Evolutionary conservation across 129 eudicot species (phyloP).

Genomic region (Mikania micrantha): DNA sequence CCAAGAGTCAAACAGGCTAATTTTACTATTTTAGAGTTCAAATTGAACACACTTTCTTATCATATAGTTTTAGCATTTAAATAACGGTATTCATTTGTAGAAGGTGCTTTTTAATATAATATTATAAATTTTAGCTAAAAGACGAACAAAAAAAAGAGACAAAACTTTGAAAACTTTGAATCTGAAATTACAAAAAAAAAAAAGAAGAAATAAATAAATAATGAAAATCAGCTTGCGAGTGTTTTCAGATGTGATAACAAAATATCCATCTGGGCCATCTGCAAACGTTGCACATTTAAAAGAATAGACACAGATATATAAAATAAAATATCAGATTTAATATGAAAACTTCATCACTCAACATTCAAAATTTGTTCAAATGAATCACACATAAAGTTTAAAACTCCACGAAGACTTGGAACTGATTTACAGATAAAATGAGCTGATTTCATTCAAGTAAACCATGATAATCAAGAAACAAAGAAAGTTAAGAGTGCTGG

Average conservation of each 20-base stretch:
- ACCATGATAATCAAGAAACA: conserved; percentile 6
- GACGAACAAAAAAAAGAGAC: neutral
- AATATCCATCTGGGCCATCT: neutral
- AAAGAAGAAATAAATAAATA: neutral
- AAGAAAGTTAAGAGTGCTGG: neutral
- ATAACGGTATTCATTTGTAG: conserved; percentile 6
- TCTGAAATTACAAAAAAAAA: neutral
- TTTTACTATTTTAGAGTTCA: neutral
- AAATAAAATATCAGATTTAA: neutral
- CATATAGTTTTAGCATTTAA: neutral
- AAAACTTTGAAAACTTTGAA: neutral
- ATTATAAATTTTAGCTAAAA: conserved; percentile 12
- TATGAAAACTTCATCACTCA: conserved; percentile 2
- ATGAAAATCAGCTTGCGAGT: neutral
- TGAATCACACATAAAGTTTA: conserved; percentile 9
- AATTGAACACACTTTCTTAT: conserved; percentile 11
- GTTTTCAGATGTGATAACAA: neutral
- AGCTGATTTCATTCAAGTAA: neutral
- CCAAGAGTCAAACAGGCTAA: conserved; percentile 10
- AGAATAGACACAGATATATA: neutral
- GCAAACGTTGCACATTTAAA: conserved; percentile 5
- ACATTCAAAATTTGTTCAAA: neutral
- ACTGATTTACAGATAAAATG: neutral
- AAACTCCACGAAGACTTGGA: neutral
- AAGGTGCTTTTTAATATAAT: neutral